phyloP scores from a whole-genome alignment of 2,329 filamentous ascomycete species.

The Neonectria sp. region DNA sequence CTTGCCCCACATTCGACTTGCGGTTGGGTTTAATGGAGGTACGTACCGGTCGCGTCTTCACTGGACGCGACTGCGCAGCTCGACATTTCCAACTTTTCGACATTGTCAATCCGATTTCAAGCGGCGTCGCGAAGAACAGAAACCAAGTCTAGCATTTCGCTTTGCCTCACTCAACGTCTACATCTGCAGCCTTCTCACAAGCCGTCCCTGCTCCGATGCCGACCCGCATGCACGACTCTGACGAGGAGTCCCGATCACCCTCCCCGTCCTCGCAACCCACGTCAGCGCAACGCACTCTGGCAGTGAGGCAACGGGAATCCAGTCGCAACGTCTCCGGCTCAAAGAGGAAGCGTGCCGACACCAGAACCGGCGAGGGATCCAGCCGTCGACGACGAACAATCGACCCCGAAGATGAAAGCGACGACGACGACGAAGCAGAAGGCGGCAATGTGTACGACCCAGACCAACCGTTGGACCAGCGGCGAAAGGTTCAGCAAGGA shows the following conservation, averaged over 20 bases:
- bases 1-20: slow-evolving; percentile 17
- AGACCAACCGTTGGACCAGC: slow-evolving; percentile 82
- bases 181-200: background rate
- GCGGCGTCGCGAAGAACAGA: background rate
- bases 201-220: slow-evolving; percentile 43
- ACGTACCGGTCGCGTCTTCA: slow-evolving; percentile 26
- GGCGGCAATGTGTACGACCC: slow-evolving; percentile 80
- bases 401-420: slow-evolving; percentile 41
- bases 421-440: slow-evolving; percentile 33
- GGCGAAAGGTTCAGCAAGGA: slow-evolving; percentile 78
- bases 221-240: slow-evolving; percentile 38
- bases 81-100: slow-evolving; percentile 3
- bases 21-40: slow-evolving; percentile 21
- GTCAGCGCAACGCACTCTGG: slow-evolving; percentile 39
- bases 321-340: slow-evolving; percentile 42
- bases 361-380: slow-evolving; percentile 40
- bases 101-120: background rate
- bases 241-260: slow-evolving; percentile 41
- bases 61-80: slow-evolving; percentile 15
- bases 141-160: background rate
- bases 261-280: slow-evolving; percentile 40
- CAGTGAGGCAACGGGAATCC: slow-evolving; percentile 46
- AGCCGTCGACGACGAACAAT: slow-evolving; percentile 45
- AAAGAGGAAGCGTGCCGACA: slow-evolving; percentile 53
- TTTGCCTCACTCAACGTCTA: background rate